These are phyloP conservation scores for Pseudomonodictys pantanalensis DNA, from an alignment of 495 filamentous ascomycete species.

Conservation along the genomic window DNA sequence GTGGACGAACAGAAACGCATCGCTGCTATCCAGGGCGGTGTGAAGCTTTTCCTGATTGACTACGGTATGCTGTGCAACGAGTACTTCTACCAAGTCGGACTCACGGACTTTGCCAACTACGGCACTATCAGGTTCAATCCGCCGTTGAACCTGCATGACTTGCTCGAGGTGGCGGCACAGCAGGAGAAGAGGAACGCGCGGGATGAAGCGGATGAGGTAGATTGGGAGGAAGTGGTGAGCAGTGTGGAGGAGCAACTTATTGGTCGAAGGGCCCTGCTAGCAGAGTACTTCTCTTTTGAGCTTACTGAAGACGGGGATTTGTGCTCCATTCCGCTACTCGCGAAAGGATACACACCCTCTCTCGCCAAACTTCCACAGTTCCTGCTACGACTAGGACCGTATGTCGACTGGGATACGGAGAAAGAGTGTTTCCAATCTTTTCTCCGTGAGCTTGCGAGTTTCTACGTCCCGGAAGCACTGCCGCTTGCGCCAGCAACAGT, in stretches of 20 bases:
- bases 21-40: constrained; percentile 86
- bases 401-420: constrained; percentile 83
- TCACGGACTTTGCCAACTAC: constrained; percentile 96
- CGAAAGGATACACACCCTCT: constrained; percentile 84
- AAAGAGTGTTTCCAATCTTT: constrained; percentile 84
- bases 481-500: constrained; percentile 50
- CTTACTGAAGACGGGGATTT: constrained; percentile 77
- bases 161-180: constrained; percentile 71
- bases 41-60: constrained; percentile 91
- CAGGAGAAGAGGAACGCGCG: constrained; percentile 53
- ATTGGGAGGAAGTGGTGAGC: constrained; percentile 64
- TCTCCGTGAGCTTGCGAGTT: constrained; percentile 80
- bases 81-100: constrained; percentile 94
- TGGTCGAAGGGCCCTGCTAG: constrained; percentile 76
- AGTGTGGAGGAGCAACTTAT: constrained; percentile 62
- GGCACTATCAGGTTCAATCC: constrained; percentile 78
- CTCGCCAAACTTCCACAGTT: constrained; percentile 87
- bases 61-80: constrained; percentile 86
- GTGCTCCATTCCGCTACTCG: constrained; percentile 72
- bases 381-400: constrained; percentile 80
- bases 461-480: constrained; percentile 85
- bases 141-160: constrained; percentile 63
- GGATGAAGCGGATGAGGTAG: constrained; percentile 52
- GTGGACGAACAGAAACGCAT: constrained; percentile 85
- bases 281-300: constrained; percentile 87